These are phyloP conservation scores for Acrodontium crateriforme DNA, from an alignment of 2,329 filamentous ascomycete species.

Conservation along the genomic window DNA sequence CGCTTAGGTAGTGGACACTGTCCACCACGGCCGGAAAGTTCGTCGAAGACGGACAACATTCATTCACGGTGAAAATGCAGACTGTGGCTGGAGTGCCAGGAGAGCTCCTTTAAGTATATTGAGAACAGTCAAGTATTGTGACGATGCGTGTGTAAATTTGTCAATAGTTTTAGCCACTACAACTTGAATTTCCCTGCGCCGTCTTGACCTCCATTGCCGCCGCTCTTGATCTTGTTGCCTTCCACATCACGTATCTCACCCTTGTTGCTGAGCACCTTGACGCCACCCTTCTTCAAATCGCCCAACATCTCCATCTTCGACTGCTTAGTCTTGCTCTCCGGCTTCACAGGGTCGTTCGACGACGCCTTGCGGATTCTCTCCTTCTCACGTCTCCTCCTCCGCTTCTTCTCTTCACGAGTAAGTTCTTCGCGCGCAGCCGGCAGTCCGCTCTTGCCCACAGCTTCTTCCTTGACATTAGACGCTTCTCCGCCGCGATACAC, in stretches of 20 bases:
- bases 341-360: slow-evolving; percentile 28
- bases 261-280: slow-evolving; percentile 83
- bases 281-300: slow-evolving; percentile 68
- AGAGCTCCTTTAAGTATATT: too few species aligned
- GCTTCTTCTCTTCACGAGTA: slow-evolving; percentile 69
- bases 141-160: too few species aligned
- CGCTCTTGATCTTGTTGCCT: slow-evolving; percentile 56
- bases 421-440: slow-evolving; percentile 75
- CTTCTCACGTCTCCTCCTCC: slow-evolving; percentile 58
- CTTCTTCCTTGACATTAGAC: slow-evolving; percentile 49
- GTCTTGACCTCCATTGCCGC: slow-evolving; percentile 8
- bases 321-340: slow-evolving; percentile 44
- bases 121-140: too few species aligned
- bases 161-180: too few species aligned
- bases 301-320: slow-evolving; percentile 46
- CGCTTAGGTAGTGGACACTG: too few species aligned
- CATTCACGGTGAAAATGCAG: too few species aligned
- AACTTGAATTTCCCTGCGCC: slow-evolving; percentile 20
- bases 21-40: too few species aligned
- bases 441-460: slow-evolving; percentile 60
- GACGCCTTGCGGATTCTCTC: slow-evolving; percentile 62
- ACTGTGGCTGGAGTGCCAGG: too few species aligned
- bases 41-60: too few species aligned
- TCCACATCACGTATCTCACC: slow-evolving; percentile 74
- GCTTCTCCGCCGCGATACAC: slow-evolving; percentile 61